A percentile compares a stretch with the other conserved stretches of the same genome.
Conservation (phyloP, 176 grass and related monocot species). For the Cenchrus americanus region DNA sequence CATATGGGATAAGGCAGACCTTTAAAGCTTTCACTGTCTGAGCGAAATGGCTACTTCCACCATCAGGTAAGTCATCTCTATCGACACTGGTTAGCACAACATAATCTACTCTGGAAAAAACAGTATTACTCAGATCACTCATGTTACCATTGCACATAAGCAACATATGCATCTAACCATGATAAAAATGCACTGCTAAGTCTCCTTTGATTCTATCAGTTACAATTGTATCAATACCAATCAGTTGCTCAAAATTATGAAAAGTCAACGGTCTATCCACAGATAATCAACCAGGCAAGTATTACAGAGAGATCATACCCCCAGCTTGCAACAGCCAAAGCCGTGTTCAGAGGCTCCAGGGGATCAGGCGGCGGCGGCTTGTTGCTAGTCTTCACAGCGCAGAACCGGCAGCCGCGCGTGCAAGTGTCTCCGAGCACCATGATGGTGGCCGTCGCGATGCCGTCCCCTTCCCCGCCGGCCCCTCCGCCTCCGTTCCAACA, state of each 20-base stretch:
- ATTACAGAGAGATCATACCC: conserved; percentile 50
- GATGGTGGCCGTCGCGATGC: conserved; percentile 84
- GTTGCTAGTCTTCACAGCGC: conserved; percentile 85
- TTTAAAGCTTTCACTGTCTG: conserved; percentile 80
- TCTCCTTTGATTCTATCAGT: neutral
- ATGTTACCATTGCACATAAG: neutral
- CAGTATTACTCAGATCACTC: neutral
- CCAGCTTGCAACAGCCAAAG: conserved; percentile 76
- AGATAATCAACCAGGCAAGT: neutral
- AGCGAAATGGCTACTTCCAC: conserved; percentile 85
- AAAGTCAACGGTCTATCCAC: neutral
- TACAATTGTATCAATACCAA: neutral
- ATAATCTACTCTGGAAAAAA: conserved; percentile 78
- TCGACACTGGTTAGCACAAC: conserved; percentile 93
- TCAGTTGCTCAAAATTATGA: neutral
- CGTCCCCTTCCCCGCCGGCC: conserved; percentile 75
- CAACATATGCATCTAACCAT: neutral
- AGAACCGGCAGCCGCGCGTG: conserved; percentile 89
- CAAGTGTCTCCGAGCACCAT: conserved; percentile 94
- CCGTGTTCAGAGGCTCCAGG: conserved; percentile 78
- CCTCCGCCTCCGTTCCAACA: conserved; percentile 93
- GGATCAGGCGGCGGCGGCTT: conserved; percentile 68
- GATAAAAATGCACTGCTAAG: neutral
- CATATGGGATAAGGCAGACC: conserved; percentile 43
- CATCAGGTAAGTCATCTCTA: conserved; percentile 86